Evolutionary conservation across 2,329 filamentous ascomycete genomes (phyloP), one percentile per base, ranked within the genome.

Genomic region (Penicillium sumatraense): DNA sequence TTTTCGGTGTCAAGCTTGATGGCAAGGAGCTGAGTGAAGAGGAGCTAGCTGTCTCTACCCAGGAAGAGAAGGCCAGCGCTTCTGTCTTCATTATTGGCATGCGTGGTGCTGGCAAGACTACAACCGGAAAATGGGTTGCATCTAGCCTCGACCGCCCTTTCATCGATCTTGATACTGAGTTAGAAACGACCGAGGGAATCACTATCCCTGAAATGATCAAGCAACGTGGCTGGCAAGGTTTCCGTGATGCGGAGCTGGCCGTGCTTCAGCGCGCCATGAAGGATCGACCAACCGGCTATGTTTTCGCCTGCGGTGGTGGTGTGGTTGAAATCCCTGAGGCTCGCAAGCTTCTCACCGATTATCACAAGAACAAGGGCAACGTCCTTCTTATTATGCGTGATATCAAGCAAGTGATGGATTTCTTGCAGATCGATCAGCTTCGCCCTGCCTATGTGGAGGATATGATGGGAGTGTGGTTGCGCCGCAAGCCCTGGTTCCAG

Each of bases 61-160:
- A 69, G 11, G 62, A 68, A 50, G 73, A 73, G 54, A 79, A 76
- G 58, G 72, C 65, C 47, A 72, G 63, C 62, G 85, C 64, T 83
- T 96, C 93, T 0, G 88, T 98, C 49, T 92, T 97, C 76, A 88
- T 99, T 57, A 93, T 99, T 63, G 95, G 95, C 9, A 99, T 99
- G 95, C 87, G 95, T 62, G 95, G 95, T 53, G 95, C 93, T 36
- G 95, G 95, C 23, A 99, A 99, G 79, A 97, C 95, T 0, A 99
- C 95, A 0, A 89, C 90, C 31, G 95, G 95, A 50, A 84, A 85
- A 13, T 96, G 93, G 91, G 88, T 95, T 68, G 87, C 89, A 0
- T 84, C 84, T 57, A 83, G 89, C 24, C 80, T 98, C 1, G 85
- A 86, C 47, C 87, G 91, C 69, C 86, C 89, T 6, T 88, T 96